A percentile compares a stretch with the other conserved stretches of the same genome.
These are phyloP conservation scores for Eucalyptus sp. DNA, from an alignment of 345 rosid species.

Conservation along the genomic window DNA sequence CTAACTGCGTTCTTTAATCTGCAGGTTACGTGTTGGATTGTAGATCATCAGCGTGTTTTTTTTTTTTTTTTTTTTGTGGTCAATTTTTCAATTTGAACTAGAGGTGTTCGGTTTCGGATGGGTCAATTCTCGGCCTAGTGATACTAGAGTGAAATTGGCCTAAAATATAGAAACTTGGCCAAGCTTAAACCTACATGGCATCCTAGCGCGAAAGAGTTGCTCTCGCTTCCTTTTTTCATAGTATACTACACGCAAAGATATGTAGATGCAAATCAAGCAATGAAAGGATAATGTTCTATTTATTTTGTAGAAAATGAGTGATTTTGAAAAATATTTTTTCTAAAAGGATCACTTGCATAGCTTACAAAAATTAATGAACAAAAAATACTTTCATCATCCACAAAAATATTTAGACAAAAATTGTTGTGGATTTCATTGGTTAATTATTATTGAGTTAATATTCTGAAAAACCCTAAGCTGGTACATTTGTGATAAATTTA, in stretches of 20 bases:
- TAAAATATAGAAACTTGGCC: neutral
- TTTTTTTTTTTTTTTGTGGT: neutral
- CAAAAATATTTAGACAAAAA: too few relatives aligned
- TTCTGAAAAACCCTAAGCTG: too few relatives aligned
- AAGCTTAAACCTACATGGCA: neutral
- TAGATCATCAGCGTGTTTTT: neutral
- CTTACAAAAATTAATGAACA: too few relatives aligned
- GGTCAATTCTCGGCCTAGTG: neutral
- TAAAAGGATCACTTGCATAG: too few relatives aligned
- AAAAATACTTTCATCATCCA: too few relatives aligned
- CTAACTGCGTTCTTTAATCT: neutral
- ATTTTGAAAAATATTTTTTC: too few relatives aligned
- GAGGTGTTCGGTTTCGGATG: neutral
- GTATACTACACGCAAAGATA: neutral
- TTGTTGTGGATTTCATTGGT: too few relatives aligned
- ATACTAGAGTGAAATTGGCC: neutral
- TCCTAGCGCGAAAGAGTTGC: neutral
- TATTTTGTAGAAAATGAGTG: too few relatives aligned
- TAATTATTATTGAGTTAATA: too few relatives aligned
- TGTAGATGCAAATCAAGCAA: too few relatives aligned
- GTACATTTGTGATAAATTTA: too few relatives aligned
- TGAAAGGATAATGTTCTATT: too few relatives aligned
- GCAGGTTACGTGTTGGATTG: neutral
- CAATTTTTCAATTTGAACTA: neutral
- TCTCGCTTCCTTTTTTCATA: neutral